Base-by-base conservation (phyloP, 257 asterid genomes). In the Lycium ferocissimum region DNA sequence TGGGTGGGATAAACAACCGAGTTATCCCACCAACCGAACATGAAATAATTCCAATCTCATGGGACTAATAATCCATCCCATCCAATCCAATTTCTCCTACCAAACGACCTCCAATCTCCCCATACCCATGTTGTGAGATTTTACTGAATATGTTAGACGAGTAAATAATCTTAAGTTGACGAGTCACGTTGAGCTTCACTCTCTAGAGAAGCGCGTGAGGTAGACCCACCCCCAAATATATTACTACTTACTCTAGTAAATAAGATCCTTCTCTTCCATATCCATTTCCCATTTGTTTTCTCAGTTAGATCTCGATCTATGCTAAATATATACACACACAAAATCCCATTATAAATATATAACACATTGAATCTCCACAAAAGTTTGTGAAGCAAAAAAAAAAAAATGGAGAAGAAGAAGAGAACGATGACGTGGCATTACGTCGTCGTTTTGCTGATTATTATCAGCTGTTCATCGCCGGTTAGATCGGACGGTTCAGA, bases 401-500 rank as follows among this genome's bases (percentile, higher is more conserved):
- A 26, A 26, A 26, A 26, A 12, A 26, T 51, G 35, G 75, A 59
- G 87, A 71, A 69, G 80, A 84, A 86, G 86, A 71, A 89, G 88
- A n/a, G 85, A 85, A 85, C 33, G 82, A 85, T 57, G 85, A 80
- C 79, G 45, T 71, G 81, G 81, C 33, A 26, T 26, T 67, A 66
- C 83, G 87, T 83, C 87, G 84, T 87, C 86, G 88, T 92, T 78
- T 79, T 90, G 62, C 37, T 87, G 13, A 47, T 90, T 6, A 17
- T 76, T 53, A 26, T 26, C 1, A 45, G 84, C 85, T 49, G 38
- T 49, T 87, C 84, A 10, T 71, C 80, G 66, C 54, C 62, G 86
- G 97, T 85, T 84, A 89, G 92, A 88, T 90, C 99, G 38, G 97
- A 94, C 84, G 94, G 86, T 14, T 94, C 98, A n/a, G 93, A 94